A percentile compares a stretch with the other conserved stretches of the same genome.
phyloP scores from a whole-genome alignment of 768 basidiomycete genomes.

The Xerocomellus intermedius region DNA sequence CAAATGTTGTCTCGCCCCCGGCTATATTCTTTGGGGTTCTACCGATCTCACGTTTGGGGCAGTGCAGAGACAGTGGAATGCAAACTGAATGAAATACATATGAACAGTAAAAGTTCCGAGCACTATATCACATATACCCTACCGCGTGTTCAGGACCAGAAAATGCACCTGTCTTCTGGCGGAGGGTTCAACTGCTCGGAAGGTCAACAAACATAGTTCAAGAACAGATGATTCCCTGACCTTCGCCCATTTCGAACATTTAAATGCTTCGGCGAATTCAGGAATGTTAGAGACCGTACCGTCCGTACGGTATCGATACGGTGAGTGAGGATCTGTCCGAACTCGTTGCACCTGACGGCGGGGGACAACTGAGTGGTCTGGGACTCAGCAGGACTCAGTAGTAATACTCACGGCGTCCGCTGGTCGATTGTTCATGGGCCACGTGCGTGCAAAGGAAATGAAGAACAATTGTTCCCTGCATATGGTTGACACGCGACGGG shows the following conservation, averaged over 20 bases:
- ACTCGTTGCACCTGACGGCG: conserved; percentile 63
- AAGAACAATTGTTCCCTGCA: conserved; percentile 90
- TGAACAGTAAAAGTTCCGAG: conserved; percentile 6
- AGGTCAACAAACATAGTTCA: not conserved
- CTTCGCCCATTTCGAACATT: conserved; percentile 73
- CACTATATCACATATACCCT: conserved; percentile 4
- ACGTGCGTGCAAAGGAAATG: conserved; percentile 84
- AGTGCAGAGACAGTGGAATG: not conserved
- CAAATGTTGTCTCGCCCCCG: not conserved
- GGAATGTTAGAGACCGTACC: conserved; percentile 87
- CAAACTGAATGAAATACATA: conserved; percentile 18
- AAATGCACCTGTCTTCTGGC: conserved; percentile 68
- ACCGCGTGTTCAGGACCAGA: conserved; percentile 57
- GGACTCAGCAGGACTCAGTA: not conserved
- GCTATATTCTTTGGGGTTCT: not conserved
- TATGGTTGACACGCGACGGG: not conserved
- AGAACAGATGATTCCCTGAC: conserved; percentile 38
- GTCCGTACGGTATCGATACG: conserved; percentile 72
- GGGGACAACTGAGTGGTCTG: not conserved
- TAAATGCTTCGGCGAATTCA: conserved; percentile 86
- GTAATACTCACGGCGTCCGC: conserved; percentile 60
- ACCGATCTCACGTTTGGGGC: not conserved
- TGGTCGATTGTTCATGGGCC: conserved; percentile 80
- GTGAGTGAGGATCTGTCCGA: conserved; percentile 88
- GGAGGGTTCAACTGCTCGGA: conserved; percentile 74